Evolutionary conservation across 1,139 yeast species (phyloP).

Genomic region (Schwanniomyces etchellsii): DNA sequence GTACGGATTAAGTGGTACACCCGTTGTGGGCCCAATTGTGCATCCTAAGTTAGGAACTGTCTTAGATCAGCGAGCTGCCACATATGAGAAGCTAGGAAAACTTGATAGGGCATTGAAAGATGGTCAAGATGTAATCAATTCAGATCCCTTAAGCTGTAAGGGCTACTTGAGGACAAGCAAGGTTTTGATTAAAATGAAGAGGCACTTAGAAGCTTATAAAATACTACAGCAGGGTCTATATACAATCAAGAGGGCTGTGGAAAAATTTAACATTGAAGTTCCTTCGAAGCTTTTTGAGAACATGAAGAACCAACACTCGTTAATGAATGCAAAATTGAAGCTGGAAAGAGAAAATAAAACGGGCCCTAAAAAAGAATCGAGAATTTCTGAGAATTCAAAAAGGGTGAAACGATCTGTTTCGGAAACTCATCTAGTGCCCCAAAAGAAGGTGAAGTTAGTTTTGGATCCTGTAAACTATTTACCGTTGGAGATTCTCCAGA

Average conservation of each 20-base stretch:
- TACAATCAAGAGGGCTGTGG: constrained; percentile 21
- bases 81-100: constrained; percentile 45
- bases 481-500: constrained; percentile 26
- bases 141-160: constrained; percentile 54
- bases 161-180: constrained; percentile 56
- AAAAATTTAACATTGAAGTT: constrained; percentile 16
- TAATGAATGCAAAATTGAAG: constrained; percentile 20
- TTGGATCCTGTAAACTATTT: constrained; percentile 25
- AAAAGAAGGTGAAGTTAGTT: constrained; percentile 3
- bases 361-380: constrained; percentile 2
- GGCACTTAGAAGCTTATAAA: constrained; percentile 37
- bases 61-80: constrained; percentile 53
- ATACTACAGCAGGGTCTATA: constrained; percentile 38
- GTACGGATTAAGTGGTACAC: constrained; percentile 17
- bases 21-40: constrained; percentile 21
- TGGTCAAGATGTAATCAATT: constrained; percentile 31
- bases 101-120: constrained; percentile 39
- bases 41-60: constrained; percentile 25
- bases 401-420: constrained; percentile 8
- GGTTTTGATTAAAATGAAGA: constrained; percentile 23
- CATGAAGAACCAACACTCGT: constrained; percentile 19
- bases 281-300: constrained; percentile 22
- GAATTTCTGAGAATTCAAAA: constrained; percentile 9
- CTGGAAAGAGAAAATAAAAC: constrained; percentile 4
- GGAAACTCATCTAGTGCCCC: constrained; percentile 1